Percentiles rank a stretch among this genome's conserved stretches.
phyloP scores from a whole-genome alignment of 31 red algal genomes.

The Asparagopsis taxiformis region DNA sequence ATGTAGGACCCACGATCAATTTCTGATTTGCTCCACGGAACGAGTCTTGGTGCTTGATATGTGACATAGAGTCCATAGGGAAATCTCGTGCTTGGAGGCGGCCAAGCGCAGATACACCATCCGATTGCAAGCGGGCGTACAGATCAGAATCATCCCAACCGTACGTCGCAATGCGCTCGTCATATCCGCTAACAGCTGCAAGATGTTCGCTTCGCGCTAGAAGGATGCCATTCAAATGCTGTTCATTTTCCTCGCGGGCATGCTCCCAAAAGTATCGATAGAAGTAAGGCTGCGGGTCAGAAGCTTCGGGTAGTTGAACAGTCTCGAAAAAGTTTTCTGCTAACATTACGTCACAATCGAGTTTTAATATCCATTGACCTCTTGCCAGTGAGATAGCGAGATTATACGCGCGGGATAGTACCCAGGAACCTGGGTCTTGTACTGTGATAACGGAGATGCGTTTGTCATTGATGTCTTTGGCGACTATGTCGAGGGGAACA shows the following conservation, averaged over 20 bases:
- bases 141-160: conserved; percentile 69
- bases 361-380: conserved; percentile 71
- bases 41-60: conserved; percentile 63
- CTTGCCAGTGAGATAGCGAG: conserved; percentile 56
- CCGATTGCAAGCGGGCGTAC: conserved; percentile 40
- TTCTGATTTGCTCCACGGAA: conserved; percentile 47
- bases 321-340: conserved; percentile 42
- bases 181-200: conserved; percentile 41
- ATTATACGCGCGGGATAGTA: conserved; percentile 78
- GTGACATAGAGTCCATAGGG: conserved; percentile 10
- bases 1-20: conserved; percentile 32
- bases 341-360: conserved; percentile 81
- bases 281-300: conserved; percentile 12
- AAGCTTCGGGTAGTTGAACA: conserved; percentile 14
- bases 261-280: conserved; percentile 43
- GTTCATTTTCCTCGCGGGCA: conserved; percentile 39
- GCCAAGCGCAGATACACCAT: neutral
- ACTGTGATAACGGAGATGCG: conserved; percentile 40
- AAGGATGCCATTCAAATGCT: conserved; percentile 52
- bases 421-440: conserved; percentile 43
- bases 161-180: conserved; percentile 69
- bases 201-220: conserved; percentile 41
- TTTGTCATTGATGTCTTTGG: conserved; percentile 15
- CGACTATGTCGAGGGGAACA: conserved; percentile 59
- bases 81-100: conserved; percentile 17